These are phyloP conservation scores for Chaetomium sp. DNA, from an alignment of 2,329 filamentous ascomycete genomes.

Conservation along the genomic window DNA sequence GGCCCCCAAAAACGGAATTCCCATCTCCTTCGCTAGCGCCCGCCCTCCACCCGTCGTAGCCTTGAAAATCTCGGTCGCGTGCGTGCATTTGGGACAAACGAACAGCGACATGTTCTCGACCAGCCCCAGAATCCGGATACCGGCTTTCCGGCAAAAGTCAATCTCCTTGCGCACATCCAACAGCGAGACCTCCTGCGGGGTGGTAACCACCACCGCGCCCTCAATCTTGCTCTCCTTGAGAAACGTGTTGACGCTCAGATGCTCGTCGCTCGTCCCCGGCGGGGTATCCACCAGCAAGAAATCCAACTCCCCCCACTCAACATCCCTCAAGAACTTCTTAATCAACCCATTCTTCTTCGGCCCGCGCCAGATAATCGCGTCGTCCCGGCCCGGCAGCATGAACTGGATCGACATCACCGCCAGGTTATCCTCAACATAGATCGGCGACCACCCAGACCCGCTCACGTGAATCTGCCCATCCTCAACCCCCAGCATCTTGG, in stretches of 20 bases:
- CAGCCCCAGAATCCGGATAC: conserved; percentile 78
- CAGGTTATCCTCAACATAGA: conserved; percentile 92
- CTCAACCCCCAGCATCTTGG: conserved; percentile 98
- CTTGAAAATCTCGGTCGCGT: conserved; percentile 78
- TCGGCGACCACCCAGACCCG: conserved; percentile 83
- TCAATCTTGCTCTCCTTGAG: conserved; percentile 88
- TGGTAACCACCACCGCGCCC: conserved; percentile 87
- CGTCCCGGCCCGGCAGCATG: conserved; percentile 89
- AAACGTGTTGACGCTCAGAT: conserved; percentile 87
- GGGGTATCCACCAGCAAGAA: conserved; percentile 92
- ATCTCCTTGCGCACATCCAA: conserved; percentile 96
- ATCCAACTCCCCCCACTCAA: conserved; percentile 94
- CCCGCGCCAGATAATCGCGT: conserved; percentile 94
- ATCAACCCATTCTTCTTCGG: conserved; percentile 98
- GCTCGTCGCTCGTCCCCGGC: conserved; percentile 91
- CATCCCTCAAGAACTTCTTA: conserved; percentile 96
- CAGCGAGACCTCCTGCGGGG: conserved; percentile 87
- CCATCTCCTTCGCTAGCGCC: conserved; percentile 75
- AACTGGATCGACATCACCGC: conserved; percentile 98
- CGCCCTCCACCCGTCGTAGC: conserved; percentile 84
- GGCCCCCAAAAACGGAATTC: conserved; percentile 78
- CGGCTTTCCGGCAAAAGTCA: conserved; percentile 93
- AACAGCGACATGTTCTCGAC: conserved; percentile 99
- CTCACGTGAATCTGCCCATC: conserved; percentile 88
- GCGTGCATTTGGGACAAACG: conserved; percentile 86